Percentiles rank a stretch among this genome's conserved stretches.
phyloP scores from a whole-genome alignment of 1,284 basidiomycete species.

The Moesziomyces parantarcticus region DNA sequence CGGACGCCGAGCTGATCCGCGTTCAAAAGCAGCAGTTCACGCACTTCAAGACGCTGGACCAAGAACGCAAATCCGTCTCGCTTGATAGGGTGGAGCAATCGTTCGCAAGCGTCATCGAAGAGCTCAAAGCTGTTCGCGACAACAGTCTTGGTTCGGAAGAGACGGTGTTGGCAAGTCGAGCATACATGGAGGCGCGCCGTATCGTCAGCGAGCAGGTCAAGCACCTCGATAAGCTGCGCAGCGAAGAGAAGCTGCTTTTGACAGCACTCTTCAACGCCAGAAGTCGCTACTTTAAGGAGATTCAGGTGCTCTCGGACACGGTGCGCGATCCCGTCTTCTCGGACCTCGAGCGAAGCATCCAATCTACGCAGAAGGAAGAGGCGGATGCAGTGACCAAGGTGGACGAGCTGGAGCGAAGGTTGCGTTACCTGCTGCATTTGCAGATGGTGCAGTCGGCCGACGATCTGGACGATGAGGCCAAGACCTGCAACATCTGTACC shows the following conservation, averaged over 20 bases:
- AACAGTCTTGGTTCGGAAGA: slow-evolving; percentile 30
- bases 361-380: slow-evolving; percentile 45
- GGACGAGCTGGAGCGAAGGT: slow-evolving; percentile 45
- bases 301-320: slow-evolving; percentile 61
- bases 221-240: slow-evolving; percentile 44
- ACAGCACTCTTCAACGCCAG: slow-evolving; percentile 57
- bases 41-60: slow-evolving; percentile 57
- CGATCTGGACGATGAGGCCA: slow-evolving; percentile 42
- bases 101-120: slow-evolving; percentile 24
- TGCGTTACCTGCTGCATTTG: slow-evolving; percentile 60
- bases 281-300: slow-evolving; percentile 60
- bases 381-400: slow-evolving; percentile 25
- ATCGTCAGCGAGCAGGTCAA: slow-evolving; percentile 44
- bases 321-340: slow-evolving; percentile 54
- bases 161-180: slow-evolving; percentile 23
- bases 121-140: slow-evolving; percentile 42
- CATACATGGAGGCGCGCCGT: slow-evolving; percentile 19
- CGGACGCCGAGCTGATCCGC: slow-evolving; percentile 40
- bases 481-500: slow-evolving; percentile 61
- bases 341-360: slow-evolving; percentile 32
- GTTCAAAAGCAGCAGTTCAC: slow-evolving; percentile 53
- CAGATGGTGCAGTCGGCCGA: slow-evolving; percentile 50
- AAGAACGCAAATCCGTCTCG: slow-evolving; percentile 37
- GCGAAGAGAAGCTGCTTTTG: slow-evolving; percentile 42
- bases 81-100: slow-evolving; percentile 12